A percentile compares a stretch with the other conserved stretches of the same genome.
Evolutionary conservation across 768 basidiomycete genomes (phyloP).

Genomic region (Chalciporus sphaerocephalus): DNA sequence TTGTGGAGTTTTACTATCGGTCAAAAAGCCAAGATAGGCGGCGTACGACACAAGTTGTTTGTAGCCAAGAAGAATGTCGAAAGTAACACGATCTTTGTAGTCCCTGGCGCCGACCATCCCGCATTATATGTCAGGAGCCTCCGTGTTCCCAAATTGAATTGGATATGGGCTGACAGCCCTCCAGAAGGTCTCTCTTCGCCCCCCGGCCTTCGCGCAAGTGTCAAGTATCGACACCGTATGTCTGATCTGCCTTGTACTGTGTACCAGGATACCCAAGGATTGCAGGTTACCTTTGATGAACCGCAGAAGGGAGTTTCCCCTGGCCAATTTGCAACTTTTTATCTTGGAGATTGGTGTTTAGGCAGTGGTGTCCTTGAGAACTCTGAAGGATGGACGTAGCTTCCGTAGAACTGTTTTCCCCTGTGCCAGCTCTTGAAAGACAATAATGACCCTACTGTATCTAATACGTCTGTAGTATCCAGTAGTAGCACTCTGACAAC

Average conservation of each 20-base stretch:
- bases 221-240: constrained; percentile 75
- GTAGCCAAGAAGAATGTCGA: constrained; percentile 66
- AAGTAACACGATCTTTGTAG: constrained; percentile 69
- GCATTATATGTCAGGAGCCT: constrained; percentile 44
- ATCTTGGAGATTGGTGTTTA: constrained; percentile 72
- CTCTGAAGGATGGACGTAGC: constrained; percentile 17
- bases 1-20: constrained; percentile 87
- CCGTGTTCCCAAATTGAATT: constrained; percentile 51
- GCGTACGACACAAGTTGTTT: constrained; percentile 59
- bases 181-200: constrained; percentile 42
- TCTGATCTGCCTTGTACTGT: constrained; percentile 48
- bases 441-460: not conserved
- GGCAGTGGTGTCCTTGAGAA: constrained; percentile 71
- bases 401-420: too few relatives aligned
- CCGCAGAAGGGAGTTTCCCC: constrained; percentile 67
- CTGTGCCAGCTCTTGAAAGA: not conserved
- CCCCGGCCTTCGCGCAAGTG: constrained; percentile 44
- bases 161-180: constrained; percentile 70
- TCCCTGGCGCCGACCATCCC: constrained; percentile 68
- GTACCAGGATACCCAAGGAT: constrained; percentile 28
- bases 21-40: constrained; percentile 65
- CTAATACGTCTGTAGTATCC: not conserved
- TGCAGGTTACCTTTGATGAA: constrained; percentile 48
- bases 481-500: not conserved
- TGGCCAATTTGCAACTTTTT: constrained; percentile 79